Percentiles rank a stretch among this genome's conserved stretches.
Evolutionary conservation across 805 yeast species (phyloP).

Genomic region (Candida easanensis): DNA sequence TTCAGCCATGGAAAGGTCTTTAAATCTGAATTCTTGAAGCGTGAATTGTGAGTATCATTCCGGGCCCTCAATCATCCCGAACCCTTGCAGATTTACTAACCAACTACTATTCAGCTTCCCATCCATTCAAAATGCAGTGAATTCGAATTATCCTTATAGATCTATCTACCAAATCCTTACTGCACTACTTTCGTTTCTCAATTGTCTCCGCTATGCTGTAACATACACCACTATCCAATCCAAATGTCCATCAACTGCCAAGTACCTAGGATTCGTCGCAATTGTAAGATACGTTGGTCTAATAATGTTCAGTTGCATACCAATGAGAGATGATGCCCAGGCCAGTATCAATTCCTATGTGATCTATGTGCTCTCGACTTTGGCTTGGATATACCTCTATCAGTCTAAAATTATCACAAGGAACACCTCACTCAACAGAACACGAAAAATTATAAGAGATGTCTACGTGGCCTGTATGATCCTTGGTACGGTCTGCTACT

Average conservation of each 20-base stretch:
- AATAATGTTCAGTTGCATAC: slow-evolving; percentile 8
- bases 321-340: slow-evolving; percentile 1
- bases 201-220: neutral
- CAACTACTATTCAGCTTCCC: slow-evolving; percentile 4
- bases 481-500: slow-evolving; percentile 1
- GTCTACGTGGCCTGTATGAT: neutral
- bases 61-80: neutral
- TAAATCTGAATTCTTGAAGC: slow-evolving; percentile 2
- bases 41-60: slow-evolving; percentile 7
- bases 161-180: slow-evolving; percentile 4
- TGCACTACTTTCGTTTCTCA: neutral
- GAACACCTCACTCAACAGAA: slow-evolving; percentile 6
- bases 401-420: slow-evolving; percentile 5
- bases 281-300: neutral
- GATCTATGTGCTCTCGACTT: slow-evolving; percentile 1
- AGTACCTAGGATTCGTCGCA: neutral
- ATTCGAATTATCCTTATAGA: slow-evolving; percentile 3
- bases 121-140: slow-evolving; percentile 5
- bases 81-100: neutral
- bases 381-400: slow-evolving; percentile 3
- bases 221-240: neutral
- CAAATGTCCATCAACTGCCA: slow-evolving; percentile 2
- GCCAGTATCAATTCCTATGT: slow-evolving; percentile 3
- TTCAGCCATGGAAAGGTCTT: slow-evolving; percentile 1
- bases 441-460: slow-evolving; percentile 5